These are phyloP conservation scores for Geranium incanum DNA, from an alignment of 441 rosid species.

Conservation along the genomic window DNA sequence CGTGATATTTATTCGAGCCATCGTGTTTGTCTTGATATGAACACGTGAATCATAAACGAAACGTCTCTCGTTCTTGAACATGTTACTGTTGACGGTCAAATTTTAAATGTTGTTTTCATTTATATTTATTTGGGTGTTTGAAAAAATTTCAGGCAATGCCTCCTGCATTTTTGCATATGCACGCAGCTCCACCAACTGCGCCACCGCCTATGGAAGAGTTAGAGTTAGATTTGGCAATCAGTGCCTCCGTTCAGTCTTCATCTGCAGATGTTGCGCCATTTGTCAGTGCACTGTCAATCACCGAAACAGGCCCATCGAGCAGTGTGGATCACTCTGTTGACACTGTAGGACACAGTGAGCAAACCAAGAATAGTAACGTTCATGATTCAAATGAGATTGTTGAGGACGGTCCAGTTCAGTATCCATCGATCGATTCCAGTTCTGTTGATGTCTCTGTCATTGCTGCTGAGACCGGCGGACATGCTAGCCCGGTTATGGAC, in stretches of 20 bases:
- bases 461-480: slow-evolving; percentile 23
- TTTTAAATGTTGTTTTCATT: background rate
- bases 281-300: slow-evolving; percentile 25
- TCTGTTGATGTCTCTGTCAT: slow-evolving; percentile 39
- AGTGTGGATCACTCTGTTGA: slow-evolving; percentile 25
- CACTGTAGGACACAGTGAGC: slow-evolving; percentile 16
- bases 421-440: slow-evolving; percentile 63
- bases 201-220: slow-evolving; percentile 51
- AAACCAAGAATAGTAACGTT: slow-evolving; percentile 15
- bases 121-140: slow-evolving; percentile 4
- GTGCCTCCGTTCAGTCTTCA: slow-evolving; percentile 60
- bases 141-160: slow-evolving; percentile 42
- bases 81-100: background rate
- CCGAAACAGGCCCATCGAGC: slow-evolving; percentile 42
- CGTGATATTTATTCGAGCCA: background rate
- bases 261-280: slow-evolving; percentile 28
- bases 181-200: slow-evolving; percentile 51
- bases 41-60: too few relatives aligned
- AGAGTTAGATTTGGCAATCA: slow-evolving; percentile 63
- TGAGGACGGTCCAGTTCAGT: slow-evolving; percentile 61
- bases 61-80: too few relatives aligned
- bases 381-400: slow-evolving; percentile 24
- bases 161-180: slow-evolving; percentile 50
- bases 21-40: too few relatives aligned
- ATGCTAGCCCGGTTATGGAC: slow-evolving; percentile 31